phyloP scores from a whole-genome alignment of 1,284 basidiomycete species.

The Phenoliferia sp. region DNA sequence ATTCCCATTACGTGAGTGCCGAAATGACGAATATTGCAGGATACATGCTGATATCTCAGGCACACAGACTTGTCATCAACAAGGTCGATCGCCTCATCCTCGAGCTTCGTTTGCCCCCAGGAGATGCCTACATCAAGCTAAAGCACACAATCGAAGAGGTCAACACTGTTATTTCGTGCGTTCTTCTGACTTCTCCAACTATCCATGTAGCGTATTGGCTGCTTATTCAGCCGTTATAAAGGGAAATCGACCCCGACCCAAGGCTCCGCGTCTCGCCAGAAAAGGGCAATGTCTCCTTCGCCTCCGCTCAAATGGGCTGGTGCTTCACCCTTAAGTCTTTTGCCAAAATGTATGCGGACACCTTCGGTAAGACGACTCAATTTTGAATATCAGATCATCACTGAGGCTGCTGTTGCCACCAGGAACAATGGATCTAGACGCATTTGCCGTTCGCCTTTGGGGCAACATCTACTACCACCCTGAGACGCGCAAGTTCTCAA shows the following conservation, averaged over 20 bases:
- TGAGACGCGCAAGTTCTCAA: constrained; percentile 77
- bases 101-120: constrained; percentile 89
- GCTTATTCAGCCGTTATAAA: constrained; percentile 40
- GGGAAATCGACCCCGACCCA: constrained; percentile 81
- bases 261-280: constrained; percentile 85
- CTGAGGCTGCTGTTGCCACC: background rate
- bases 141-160: constrained; percentile 99
- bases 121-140: constrained; percentile 97
- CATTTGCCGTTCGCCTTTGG: constrained; percentile 82
- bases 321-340: constrained; percentile 94
- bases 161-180: constrained; percentile 85
- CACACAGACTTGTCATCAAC: constrained; percentile 81
- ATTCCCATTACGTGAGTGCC: constrained; percentile 21
- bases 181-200: constrained; percentile 5
- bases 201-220: background rate
- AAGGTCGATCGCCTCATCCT: constrained; percentile 97
- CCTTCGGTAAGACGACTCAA: constrained; percentile 58
- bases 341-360: constrained; percentile 92
- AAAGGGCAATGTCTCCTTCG: constrained; percentile 93
- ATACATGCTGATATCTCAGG: background rate
- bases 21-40: background rate
- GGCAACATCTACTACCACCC: constrained; percentile 93
- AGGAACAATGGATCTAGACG: constrained; percentile 50
- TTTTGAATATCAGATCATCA: constrained; percentile 50
- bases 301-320: constrained; percentile 94